Evolutionary conservation across 164 flowering plant genomes (phyloP).

Genomic region (Umbilicus rupestris): DNA sequence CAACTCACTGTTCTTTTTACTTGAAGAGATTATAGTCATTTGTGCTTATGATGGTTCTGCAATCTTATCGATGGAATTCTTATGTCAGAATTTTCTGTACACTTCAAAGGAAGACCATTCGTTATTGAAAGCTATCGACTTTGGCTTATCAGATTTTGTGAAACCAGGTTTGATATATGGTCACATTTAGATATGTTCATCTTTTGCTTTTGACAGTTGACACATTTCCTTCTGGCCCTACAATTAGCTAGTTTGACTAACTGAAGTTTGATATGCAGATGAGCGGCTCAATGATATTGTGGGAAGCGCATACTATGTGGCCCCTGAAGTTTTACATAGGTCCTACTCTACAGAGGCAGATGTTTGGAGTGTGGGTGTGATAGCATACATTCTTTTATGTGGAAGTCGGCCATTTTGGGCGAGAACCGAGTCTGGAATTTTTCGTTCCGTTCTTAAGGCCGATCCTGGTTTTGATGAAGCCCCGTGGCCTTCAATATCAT

Average conservation of each 20-base stretch:
- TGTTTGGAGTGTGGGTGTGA: slow-evolving; percentile 98
- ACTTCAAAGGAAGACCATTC: slow-evolving; percentile 71
- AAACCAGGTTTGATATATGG: slow-evolving; percentile 58
- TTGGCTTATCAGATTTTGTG: slow-evolving; percentile 92
- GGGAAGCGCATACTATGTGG: slow-evolving; percentile 97
- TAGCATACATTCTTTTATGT: slow-evolving; percentile 83
- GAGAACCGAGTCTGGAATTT: slow-evolving; percentile 90
- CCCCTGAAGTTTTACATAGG: slow-evolving; percentile 95
- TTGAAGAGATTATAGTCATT: no score
- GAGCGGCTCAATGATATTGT: slow-evolving; percentile 96
- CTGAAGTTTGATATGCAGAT: slow-evolving; percentile 39
- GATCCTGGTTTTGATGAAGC: slow-evolving; percentile 81
- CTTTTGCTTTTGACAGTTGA: slow-evolving; percentile 9
- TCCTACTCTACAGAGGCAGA: slow-evolving; percentile 89
- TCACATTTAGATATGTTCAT: not conserved
- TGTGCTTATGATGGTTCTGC: not conserved
- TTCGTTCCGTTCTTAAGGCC: slow-evolving; percentile 75
- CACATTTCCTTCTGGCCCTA: not conserved
- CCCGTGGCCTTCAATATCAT: slow-evolving; percentile 81
- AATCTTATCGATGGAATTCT: slow-evolving; percentile 15
- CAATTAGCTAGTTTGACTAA: not conserved
- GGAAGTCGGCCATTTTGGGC: slow-evolving; percentile 99
- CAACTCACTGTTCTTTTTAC: no score
- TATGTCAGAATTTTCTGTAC: slow-evolving; percentile 79
- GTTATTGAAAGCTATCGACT: slow-evolving; percentile 81